These are phyloP conservation scores for Colletotrichum neosansevieriae DNA, from an alignment of 2,329 filamentous ascomycete genomes.

Conservation along the genomic window DNA sequence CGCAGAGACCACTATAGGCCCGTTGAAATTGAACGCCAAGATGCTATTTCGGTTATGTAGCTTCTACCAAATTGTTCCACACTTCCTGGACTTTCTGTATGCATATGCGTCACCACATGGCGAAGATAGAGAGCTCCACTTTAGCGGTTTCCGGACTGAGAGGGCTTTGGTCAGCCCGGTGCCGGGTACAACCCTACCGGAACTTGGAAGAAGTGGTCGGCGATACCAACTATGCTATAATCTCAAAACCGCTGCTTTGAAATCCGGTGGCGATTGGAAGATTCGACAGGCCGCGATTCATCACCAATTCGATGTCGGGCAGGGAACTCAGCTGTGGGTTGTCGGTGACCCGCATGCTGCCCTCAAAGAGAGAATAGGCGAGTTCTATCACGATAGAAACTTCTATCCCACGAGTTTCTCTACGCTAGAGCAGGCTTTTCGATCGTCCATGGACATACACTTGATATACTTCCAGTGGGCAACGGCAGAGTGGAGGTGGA, in stretches of 20 bases:
- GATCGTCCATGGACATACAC: conserved; percentile 2
- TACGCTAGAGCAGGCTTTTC: conserved; percentile 48
- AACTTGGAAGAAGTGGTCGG: conserved; percentile 49
- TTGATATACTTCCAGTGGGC: conserved; percentile 4
- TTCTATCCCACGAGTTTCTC: conserved; percentile 47
- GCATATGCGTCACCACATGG: conserved; percentile 49
- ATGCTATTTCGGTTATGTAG: conserved; percentile 43
- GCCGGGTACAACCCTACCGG: conserved; percentile 37
- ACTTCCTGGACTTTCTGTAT: conserved; percentile 54
- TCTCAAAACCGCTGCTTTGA: conserved; percentile 45
- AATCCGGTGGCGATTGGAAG: conserved; percentile 46
- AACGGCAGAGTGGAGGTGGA: conserved; percentile 43
- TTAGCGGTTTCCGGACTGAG: conserved; percentile 52
- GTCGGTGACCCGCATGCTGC: conserved; percentile 50
- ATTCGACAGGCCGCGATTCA: conserved; percentile 53
- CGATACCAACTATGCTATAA: conserved; percentile 53
- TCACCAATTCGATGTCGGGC: conserved; percentile 54
- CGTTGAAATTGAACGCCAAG: neutral
- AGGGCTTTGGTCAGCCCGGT: conserved; percentile 42
- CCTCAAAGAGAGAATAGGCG: conserved; percentile 41
- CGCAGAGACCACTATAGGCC: neutral
- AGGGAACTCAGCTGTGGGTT: conserved; percentile 55
- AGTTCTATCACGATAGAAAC: neutral
- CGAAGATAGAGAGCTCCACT: conserved; percentile 48
- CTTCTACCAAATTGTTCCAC: conserved; percentile 55